phyloP scores from a whole-genome alignment of 2,329 filamentous ascomycete genomes.

The Cordyceps sp. region DNA sequence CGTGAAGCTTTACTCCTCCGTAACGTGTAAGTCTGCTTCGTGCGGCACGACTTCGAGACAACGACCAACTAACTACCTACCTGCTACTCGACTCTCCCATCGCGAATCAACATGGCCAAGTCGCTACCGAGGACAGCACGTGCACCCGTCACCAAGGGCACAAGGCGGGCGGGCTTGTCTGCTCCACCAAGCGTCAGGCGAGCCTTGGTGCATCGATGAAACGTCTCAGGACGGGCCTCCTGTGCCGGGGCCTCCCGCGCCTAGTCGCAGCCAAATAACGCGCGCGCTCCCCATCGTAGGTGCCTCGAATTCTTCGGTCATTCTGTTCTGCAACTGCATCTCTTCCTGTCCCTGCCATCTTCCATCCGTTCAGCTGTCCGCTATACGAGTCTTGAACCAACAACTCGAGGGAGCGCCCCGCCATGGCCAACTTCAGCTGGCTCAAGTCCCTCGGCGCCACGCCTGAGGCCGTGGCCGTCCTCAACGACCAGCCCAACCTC shows the following conservation, averaged over 20 bases:
- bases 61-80: too few species aligned
- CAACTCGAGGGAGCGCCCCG: too few species aligned
- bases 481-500: conserved; percentile 44
- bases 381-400: too few species aligned
- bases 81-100: too few species aligned
- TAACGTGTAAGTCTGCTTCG: too few species aligned
- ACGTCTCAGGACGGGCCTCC: conserved; percentile 4
- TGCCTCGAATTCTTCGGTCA: too few species aligned
- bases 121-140: too few species aligned
- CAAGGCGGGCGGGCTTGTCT: too few species aligned
- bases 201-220: conserved; percentile 3
- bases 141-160: too few species aligned
- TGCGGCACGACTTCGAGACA: too few species aligned
- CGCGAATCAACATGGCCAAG: too few species aligned
- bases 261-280: neutral
- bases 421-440: conserved; percentile 39
- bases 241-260: neutral
- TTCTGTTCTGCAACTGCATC: neutral
- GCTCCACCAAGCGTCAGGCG: neutral
- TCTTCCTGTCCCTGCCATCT: neutral
- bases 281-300: neutral
- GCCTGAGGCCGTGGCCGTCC: conserved; percentile 36
- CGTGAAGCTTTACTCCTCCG: too few species aligned
- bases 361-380: neutral
- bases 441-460: conserved; percentile 40